Conservation (phyloP, 129 eudicot genomes). For the Helichrysum umbraculigerum region DNA sequence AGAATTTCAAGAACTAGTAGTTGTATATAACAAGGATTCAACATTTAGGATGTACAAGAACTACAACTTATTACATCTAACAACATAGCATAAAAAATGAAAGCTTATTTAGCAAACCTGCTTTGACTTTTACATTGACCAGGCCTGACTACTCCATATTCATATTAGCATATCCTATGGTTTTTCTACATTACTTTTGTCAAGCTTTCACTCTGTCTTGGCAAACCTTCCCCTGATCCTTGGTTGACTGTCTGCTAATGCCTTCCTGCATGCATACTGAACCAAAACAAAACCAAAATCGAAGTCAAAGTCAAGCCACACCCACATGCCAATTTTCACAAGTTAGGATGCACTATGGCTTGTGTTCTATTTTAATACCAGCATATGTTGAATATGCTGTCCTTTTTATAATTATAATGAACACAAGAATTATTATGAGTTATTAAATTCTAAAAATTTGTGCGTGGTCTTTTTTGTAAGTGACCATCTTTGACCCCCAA, state of each 20-base stretch:
- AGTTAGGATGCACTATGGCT: conserved; percentile 1
- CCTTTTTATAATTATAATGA: not conserved
- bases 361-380: too few relatives aligned
- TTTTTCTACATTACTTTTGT: conserved; percentile 33
- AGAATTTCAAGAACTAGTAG: conserved; percentile 14
- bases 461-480: not conserved
- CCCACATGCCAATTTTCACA: not conserved
- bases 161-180: not conserved
- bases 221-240: conserved; percentile 50
- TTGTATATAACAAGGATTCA: conserved; percentile 20
- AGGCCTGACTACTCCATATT: conserved; percentile 8
- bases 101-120: conserved; percentile 33
- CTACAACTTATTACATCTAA: conserved; percentile 28
- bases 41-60: conserved; percentile 34
- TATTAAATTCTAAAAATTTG: not conserved
- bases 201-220: conserved; percentile 32
- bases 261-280: conserved; percentile 50
- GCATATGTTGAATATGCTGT: not conserved
- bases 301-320: conserved; percentile 4
- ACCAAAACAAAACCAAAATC: conserved; percentile 12
- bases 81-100: conserved; percentile 19
- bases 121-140: conserved; percentile 27
- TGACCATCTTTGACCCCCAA: not conserved
- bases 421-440: not conserved
- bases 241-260: conserved; percentile 45